phyloP scores from a whole-genome alignment of 208 protist species.

The Leishmania tarentolae region DNA sequence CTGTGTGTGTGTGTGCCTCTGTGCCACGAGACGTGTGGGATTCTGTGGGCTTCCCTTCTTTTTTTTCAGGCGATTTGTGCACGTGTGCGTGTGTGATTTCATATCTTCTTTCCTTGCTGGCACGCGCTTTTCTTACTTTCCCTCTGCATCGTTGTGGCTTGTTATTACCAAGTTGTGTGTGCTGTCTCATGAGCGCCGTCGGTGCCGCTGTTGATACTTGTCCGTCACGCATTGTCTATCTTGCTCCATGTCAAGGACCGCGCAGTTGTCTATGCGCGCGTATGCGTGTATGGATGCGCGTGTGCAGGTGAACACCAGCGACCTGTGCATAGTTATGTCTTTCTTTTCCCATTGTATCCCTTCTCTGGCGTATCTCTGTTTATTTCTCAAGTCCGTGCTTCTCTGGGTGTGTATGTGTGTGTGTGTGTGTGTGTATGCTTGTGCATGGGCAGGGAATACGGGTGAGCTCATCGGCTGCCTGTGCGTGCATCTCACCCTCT shows the following conservation, averaged over 20 bases:
- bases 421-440: constrained; percentile 1
- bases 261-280: neutral
- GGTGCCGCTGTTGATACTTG: neutral
- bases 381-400: neutral
- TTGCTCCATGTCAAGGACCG: neutral
- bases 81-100: neutral
- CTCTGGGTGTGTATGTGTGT: neutral
- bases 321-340: constrained; percentile 2
- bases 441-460: neutral
- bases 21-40: neutral
- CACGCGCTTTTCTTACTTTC: neutral
- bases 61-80: neutral
- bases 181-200: neutral
- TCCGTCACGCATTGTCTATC: neutral
- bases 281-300: neutral
- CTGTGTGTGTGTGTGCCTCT: neutral
- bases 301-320: neutral
- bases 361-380: neutral
- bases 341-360: constrained; percentile 16
- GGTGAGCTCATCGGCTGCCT: neutral
- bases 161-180: neutral
- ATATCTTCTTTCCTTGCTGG: neutral
- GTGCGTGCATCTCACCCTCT: constrained; percentile 4
- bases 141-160: neutral
- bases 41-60: constrained; percentile 3